A percentile compares a stretch with the other conserved stretches of the same genome.
Evolutionary conservation across 1,139 yeast genomes (phyloP).

Genomic region (Yamadazyma trypodendri): DNA sequence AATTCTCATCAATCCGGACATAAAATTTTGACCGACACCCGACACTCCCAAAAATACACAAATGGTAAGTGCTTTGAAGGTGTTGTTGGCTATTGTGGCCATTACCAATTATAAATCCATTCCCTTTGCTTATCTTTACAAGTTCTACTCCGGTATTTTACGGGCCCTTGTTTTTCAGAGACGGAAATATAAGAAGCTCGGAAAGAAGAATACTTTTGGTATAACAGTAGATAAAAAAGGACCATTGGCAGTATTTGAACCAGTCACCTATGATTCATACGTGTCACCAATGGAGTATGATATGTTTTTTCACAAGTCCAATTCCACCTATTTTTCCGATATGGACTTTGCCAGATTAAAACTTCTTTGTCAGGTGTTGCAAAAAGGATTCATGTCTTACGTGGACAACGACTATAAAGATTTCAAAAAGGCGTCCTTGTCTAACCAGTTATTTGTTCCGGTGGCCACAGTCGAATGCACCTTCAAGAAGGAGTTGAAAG

Average conservation of each 20-base stretch:
- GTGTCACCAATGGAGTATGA: conserved; percentile 83
- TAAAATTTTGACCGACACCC: background rate
- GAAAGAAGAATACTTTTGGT: conserved; percentile 36
- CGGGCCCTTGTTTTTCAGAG: conserved; percentile 40
- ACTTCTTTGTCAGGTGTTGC: conserved; percentile 55
- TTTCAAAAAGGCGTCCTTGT: conserved; percentile 20
- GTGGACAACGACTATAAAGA: conserved; percentile 41
- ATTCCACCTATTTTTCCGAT: conserved; percentile 83
- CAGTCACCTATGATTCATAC: conserved; percentile 48
- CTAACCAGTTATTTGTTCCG: conserved; percentile 67
- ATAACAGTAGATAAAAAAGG: conserved; percentile 17
- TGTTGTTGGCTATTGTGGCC: conserved; percentile 11
- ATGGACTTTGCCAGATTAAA: conserved; percentile 77
- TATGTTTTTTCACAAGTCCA: conserved; percentile 81
- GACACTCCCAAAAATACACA: background rate
- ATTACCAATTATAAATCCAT: conserved; percentile 47
- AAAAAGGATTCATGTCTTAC: conserved; percentile 43
- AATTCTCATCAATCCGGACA: background rate
- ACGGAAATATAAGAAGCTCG: conserved; percentile 19
- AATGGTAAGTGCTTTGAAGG: conserved; percentile 8
- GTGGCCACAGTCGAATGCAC: conserved; percentile 70
- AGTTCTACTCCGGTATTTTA: conserved; percentile 55
- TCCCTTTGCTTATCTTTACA: conserved; percentile 64
- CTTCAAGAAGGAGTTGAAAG: conserved; percentile 70
- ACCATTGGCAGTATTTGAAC: conserved; percentile 41